Base-by-base conservation (phyloP, 345 rosid species). In the Eucalyptus decipiens region DNA sequence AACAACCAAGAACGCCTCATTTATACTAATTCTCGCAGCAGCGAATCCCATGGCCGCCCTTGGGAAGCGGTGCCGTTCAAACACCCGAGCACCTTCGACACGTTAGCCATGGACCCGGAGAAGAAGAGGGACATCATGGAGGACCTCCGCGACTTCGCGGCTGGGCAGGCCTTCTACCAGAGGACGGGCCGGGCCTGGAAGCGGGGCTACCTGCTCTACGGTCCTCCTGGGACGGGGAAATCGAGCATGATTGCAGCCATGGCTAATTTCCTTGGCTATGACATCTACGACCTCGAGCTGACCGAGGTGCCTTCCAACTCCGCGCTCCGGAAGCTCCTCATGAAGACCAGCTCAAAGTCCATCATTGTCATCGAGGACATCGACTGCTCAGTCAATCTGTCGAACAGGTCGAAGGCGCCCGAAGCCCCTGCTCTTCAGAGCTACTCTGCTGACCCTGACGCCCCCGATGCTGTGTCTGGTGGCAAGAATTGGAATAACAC, bases 81-180 rank as follows among this genome's bases (percentile, higher is more conserved):
- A 93, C 97, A 97, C 87, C 98, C 98, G 0, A 96, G 98, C 88
- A 97, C 99, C 32, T 97, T 97, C 50, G 98, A 96, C 8, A 97
- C 99, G 28, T 81, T 97, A 37, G 98, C 98, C 2, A 96, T 97
- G 97, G 96, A 96, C 88, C 98, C 98, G 8, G 89, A 60, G 3
- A 92, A 76, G 92, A 97, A 96, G 90, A 86, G 69, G 40, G 92
- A 92, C 89, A 95, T 97, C 92, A 96, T 92, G 96, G 95, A 94
- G 5, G 99, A 97, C 58, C 58, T 54, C 26, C 4, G 58, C 58
- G 23, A 54, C 58, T 54, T 54, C 26, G 11, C 9, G 24, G 58
- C 58, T 3, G 10, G 58, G 26, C 24, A 54, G 58, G 58, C 58
- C 58, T 19, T 52, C 58, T 21, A 54, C 58, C 58, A 54, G 58